Conservation (phyloP, 805 yeast species). For the Candida dajiaensis region DNA sequence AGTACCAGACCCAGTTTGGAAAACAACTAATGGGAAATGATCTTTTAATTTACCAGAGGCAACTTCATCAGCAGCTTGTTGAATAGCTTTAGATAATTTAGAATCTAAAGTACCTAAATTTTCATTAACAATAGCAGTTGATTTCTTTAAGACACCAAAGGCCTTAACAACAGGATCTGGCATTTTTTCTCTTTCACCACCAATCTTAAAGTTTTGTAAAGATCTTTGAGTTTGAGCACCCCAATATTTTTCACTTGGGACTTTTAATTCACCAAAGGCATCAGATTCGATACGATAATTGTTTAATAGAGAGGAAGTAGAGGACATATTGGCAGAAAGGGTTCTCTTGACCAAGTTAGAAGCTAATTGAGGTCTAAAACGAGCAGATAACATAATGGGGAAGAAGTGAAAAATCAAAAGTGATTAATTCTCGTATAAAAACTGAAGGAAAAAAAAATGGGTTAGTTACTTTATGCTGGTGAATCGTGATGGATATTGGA, state of each 20-base stretch:
- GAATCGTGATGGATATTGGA: too few species aligned
- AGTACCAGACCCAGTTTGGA: constrained; percentile 99
- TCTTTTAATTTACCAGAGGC: constrained; percentile 84
- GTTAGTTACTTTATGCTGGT: too few species aligned
- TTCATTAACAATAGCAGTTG: constrained; percentile 88
- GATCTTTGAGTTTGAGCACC: constrained; percentile 99
- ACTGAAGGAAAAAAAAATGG: neutral
- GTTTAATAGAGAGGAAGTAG: constrained; percentile 2
- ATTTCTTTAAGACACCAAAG: constrained; percentile 89
- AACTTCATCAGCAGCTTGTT: constrained; percentile 94
- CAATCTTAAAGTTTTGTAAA: constrained; percentile 88
- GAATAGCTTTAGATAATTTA: constrained; percentile 75
- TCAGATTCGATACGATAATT: constrained; percentile 71
- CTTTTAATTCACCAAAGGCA: constrained; percentile 96
- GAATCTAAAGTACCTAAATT: constrained; percentile 80
- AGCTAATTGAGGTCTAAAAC: neutral
- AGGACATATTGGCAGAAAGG: constrained; percentile 4
- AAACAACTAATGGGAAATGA: constrained; percentile 96
- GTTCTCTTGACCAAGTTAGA: constrained; percentile 1
- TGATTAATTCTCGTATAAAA: too few species aligned
- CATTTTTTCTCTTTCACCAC: constrained; percentile 85
- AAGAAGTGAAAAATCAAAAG: too few species aligned
- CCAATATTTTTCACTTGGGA: constrained; percentile 83
- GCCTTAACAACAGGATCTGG: constrained; percentile 89
- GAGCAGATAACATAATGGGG: constrained; percentile 1